Evolutionary conservation across 2,329 filamentous ascomycete genomes (phyloP).

Genomic region (Ophiosphaerella korrae): DNA sequence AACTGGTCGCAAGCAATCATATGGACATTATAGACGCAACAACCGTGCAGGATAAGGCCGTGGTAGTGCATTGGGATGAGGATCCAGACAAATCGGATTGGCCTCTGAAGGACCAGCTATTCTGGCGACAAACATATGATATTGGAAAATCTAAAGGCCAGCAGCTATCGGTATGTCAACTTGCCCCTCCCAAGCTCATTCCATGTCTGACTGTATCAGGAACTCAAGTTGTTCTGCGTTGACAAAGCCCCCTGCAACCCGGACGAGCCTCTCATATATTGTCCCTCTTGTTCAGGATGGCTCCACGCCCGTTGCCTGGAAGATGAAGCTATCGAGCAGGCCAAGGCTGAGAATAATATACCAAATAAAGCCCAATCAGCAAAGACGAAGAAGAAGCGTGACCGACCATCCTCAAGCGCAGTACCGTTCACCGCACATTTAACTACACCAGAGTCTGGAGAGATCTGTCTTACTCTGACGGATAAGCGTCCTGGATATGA

Average conservation of each 20-base stretch:
- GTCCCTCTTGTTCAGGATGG: conserved; percentile 50
- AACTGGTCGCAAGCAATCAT: conserved; percentile 74
- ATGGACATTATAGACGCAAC: conserved; percentile 79
- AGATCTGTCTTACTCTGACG: conserved; percentile 21
- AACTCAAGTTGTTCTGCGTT: conserved; percentile 47
- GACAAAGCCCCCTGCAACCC: conserved; percentile 50
- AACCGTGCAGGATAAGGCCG: conserved; percentile 66
- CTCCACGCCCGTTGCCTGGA: conserved; percentile 49
- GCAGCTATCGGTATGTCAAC: conserved; percentile 41
- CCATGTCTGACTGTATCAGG: conserved; percentile 8
- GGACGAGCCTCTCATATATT: conserved; percentile 50
- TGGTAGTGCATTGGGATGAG: conserved; percentile 72
- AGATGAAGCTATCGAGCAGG: conserved; percentile 17
- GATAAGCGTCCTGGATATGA: conserved; percentile 14
- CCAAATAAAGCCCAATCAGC: conserved; percentile 1
- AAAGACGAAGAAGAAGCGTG: conserved; percentile 5
- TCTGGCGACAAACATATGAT: conserved; percentile 53
- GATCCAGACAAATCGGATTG: conserved; percentile 58
- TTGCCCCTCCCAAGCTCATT: background rate
- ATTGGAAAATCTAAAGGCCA: conserved; percentile 18
- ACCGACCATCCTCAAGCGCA: background rate
- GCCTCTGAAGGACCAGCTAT: conserved; percentile 40
- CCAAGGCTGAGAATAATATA: conserved; percentile 4
- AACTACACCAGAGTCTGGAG: conserved; percentile 1
- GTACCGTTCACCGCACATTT: conserved; percentile 13